Evolutionary conservation across 2,329 filamentous ascomycete species (phyloP).

Genomic region (Pseudogymnoascus destructans): DNA sequence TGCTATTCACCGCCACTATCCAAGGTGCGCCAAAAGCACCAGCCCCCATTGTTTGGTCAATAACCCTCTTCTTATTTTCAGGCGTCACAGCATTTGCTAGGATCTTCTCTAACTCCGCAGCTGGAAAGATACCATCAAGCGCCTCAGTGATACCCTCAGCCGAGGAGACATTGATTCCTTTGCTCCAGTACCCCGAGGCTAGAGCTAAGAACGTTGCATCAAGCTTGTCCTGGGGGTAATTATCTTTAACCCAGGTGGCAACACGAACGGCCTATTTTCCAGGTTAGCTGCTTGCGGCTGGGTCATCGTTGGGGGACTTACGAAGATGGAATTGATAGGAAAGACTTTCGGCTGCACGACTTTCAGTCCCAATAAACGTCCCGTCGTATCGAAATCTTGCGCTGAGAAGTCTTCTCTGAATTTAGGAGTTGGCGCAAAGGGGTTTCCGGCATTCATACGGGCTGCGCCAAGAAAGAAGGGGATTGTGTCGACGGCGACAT

Average conservation of each 20-base stretch:
- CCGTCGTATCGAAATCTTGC: conserved; percentile 14
- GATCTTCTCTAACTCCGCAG: conserved; percentile 13
- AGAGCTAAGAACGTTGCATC: conserved; percentile 15
- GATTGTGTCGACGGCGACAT: conserved; percentile 15
- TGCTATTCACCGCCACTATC: conserved; percentile 15
- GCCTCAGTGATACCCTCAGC: conserved; percentile 14
- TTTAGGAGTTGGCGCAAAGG: conserved; percentile 15
- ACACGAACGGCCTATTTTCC: conserved; percentile 14
- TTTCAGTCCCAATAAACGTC: conserved; percentile 15
- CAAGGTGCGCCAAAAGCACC: conserved; percentile 18
- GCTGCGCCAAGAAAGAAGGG: conserved; percentile 18
- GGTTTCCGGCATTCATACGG: conserved; percentile 14
- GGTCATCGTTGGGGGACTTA: conserved; percentile 9
- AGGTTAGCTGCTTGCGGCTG: not conserved
- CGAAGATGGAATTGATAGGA: conserved; percentile 15
- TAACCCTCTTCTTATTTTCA: conserved; percentile 16
- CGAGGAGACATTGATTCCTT: conserved; percentile 14
- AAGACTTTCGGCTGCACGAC: conserved; percentile 14
- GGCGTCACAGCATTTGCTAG: conserved; percentile 14
- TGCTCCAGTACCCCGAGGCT: conserved; percentile 15
- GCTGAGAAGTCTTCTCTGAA: conserved; percentile 14
- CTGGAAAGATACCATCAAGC: conserved; percentile 12
- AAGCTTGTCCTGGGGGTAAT: conserved; percentile 12
- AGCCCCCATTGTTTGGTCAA: conserved; percentile 13
- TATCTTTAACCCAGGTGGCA: conserved; percentile 15